phyloP scores from a whole-genome alignment of 176 grass and related monocot genomes.

The Otatea glauca region DNA sequence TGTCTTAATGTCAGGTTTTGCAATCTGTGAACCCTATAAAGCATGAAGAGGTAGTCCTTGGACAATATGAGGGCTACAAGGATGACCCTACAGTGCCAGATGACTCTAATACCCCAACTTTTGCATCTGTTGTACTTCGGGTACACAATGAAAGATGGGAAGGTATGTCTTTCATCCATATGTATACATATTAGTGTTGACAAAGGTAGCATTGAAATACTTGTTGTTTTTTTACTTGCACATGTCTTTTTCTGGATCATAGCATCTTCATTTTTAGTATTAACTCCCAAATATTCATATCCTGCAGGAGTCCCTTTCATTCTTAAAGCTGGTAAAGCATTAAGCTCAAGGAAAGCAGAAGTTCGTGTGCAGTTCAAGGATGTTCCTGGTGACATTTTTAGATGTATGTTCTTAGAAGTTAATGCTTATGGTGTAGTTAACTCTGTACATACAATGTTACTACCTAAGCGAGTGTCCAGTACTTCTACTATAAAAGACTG shows the following conservation, averaged over 20 bases:
- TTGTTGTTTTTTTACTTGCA: not conserved
- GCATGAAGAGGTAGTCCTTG: constrained; percentile 88
- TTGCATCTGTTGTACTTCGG: constrained; percentile 84
- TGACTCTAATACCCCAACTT: constrained; percentile 95
- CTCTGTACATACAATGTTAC: not conserved
- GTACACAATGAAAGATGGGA: constrained; percentile 99
- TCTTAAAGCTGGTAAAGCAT: constrained; percentile 97
- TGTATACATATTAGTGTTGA: constrained; percentile 3
- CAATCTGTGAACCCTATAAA: constrained; percentile 93
- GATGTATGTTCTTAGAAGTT: constrained; percentile 61
- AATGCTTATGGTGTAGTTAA: constrained; percentile 13
- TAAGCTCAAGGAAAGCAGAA: constrained; percentile 96
- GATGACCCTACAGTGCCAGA: constrained; percentile 96
- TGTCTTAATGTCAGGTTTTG: constrained; percentile 68
- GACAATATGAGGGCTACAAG: constrained; percentile 97
- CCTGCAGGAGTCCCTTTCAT: constrained; percentile 94
- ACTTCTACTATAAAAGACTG: not conserved
- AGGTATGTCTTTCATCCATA: constrained; percentile 56
- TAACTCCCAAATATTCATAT: constrained; percentile 41
- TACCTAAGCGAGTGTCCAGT: constrained; percentile 22
- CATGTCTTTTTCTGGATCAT: constrained; percentile 2
- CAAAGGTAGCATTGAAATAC: not conserved
- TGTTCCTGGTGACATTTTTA: constrained; percentile 99
- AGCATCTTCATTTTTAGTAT: constrained; percentile 28
- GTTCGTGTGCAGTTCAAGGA: constrained; percentile 99